Base-by-base conservation (phyloP, 2,329 filamentous ascomycete genomes). In the Aschersonia sp. region DNA sequence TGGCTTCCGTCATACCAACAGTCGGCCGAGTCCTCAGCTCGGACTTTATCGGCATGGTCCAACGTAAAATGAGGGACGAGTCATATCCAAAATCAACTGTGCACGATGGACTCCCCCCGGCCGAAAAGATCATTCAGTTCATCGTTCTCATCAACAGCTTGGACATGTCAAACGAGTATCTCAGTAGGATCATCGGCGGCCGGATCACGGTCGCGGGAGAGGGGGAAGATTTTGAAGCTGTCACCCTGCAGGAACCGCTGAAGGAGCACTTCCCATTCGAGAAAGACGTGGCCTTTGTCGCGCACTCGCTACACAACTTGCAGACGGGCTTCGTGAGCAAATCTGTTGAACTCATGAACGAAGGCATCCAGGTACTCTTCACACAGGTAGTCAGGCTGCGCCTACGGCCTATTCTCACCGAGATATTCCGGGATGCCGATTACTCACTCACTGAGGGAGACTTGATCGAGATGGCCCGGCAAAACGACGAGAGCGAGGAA, bases 61-160 rank as follows among this genome's bases (percentile, higher is more conserved):
- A 97, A 63, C 83, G 91, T 50, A 95, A 94, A 66, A 97, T 98
- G 92, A 81, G 89, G 43, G 89, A 97, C 61, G 92, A 98, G 64
- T 85, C 83, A 52, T 97, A 96, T 59, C 92, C 91, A 0, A 87
- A 84, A 58, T 74, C 87, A 2, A 69, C 79, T 0, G 77, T 89
- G 1, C 82, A 88, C 62, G 89, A 89, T 40, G 84, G 81, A 1
- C 74, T 89, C 43, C 91, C 91, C 1, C 87, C 89, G 0, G 92
- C 98, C 62, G 82, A 89, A 56, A 87, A 84, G 56, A 85, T 96
- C 53, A 78, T 97, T 46, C 75, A 85, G 4, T 98, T 98, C 62
- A 80, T 96, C 12, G 83, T 97, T 29, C 75, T 96, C 44, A 88
- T 96, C 65, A 98, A 98, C 73, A 96, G 91, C 61, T 79, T 98